phyloP scores from a whole-genome alignment of 306 rosid species.

The Trifolium fragiferum region DNA sequence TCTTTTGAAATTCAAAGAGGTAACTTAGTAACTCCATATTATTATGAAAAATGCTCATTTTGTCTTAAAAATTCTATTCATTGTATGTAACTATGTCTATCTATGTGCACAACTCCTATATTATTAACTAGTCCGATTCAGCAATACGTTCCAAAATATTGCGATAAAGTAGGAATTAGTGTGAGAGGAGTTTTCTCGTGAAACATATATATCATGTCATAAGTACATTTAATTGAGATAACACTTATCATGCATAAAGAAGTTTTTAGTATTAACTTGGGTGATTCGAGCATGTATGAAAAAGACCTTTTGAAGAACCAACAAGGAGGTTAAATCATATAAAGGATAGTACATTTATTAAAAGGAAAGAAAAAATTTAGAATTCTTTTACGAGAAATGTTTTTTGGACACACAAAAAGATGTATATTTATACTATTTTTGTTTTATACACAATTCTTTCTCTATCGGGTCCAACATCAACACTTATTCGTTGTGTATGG shows the following conservation, averaged over 20 bases:
- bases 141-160: constrained; percentile 1
- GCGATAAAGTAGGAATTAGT: too few relatives aligned
- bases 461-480: too few relatives aligned
- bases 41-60: constrained; percentile 22
- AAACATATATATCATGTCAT: not conserved
- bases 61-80: constrained; percentile 21
- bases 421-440: not conserved
- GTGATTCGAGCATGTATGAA: too few relatives aligned
- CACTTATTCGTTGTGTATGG: too few relatives aligned
- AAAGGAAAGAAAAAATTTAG: not conserved
- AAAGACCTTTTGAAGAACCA: not conserved
- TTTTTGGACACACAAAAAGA: not conserved
- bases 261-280: too few relatives aligned
- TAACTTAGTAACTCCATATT: constrained; percentile 41
- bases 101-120: not conserved
- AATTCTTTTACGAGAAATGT: not conserved
- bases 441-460: too few relatives aligned
- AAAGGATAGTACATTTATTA: not conserved
- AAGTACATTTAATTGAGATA: constrained; percentile 12
- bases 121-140: not conserved
- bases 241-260: not conserved
- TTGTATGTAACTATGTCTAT: constrained; percentile 9
- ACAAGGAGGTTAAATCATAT: not conserved
- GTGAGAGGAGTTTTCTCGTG: too few relatives aligned
- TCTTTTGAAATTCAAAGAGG: constrained; percentile 90